These are phyloP conservation scores for Allomyces arbusculus DNA, from an alignment of 192 early-diverging fungal genomes.

Conservation along the genomic window DNA sequence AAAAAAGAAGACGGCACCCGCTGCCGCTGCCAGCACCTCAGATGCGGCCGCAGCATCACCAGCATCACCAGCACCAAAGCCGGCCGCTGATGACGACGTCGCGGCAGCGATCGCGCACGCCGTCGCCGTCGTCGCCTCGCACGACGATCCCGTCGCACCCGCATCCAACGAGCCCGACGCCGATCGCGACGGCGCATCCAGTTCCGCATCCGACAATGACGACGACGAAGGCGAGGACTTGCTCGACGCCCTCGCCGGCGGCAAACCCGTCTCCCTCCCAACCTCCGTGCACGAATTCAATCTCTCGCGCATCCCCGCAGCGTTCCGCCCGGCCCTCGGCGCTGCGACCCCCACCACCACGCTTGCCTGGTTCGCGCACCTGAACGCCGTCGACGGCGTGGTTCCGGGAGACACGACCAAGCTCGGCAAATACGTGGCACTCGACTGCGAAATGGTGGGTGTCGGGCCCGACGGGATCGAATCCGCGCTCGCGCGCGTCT, in stretches of 20 bases:
- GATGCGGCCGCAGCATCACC: no score
- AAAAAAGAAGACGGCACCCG: neutral
- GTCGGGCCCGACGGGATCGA: conserved; percentile 59
- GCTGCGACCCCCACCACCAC: neutral
- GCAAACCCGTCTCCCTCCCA: neutral
- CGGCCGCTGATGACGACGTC: neutral
- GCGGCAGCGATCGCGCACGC: neutral
- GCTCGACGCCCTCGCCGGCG: neutral
- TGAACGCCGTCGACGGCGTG: neutral
- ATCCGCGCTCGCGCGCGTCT: conserved; percentile 81
- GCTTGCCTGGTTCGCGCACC: neutral
- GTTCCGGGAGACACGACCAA: conserved; percentile 6
- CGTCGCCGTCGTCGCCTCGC: neutral
- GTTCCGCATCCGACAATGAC: neutral
- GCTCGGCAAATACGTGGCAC: conserved; percentile 71
- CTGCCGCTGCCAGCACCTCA: neutral
- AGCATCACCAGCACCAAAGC: neutral
- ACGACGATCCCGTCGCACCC: neutral
- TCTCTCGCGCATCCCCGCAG: neutral
- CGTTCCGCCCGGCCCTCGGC: neutral
- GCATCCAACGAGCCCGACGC: neutral
- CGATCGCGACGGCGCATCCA: neutral
- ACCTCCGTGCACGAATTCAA: neutral
- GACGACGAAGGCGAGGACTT: neutral
- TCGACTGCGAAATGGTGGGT: conserved; percentile 99